Base-by-base conservation (phyloP, 1,284 basidiomycete species). In the Apiotrichum akiyoshidainum region DNA sequence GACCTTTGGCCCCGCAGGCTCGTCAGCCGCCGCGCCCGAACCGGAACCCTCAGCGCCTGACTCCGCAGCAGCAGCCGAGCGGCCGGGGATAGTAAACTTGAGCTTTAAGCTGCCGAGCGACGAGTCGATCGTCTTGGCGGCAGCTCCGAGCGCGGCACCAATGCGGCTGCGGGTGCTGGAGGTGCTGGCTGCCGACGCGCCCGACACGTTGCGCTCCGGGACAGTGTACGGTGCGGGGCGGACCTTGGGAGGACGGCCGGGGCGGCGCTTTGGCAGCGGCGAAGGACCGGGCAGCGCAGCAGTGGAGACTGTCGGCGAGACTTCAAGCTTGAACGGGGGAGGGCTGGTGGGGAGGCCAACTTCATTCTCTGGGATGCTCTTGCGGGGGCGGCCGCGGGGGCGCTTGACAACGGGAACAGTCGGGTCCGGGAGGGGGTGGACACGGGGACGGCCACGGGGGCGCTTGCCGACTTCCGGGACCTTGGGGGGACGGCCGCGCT, bases 361-460 rank as follows among this genome's bases (percentile, higher is more conserved):
- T 7, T 31, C 26, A 7, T 31, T 7, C 19, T 21, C 42, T 21
- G 42, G 19, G 11, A 8, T n/a, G 9, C 17, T 11, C 45, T 56
- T 58, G 39, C 53, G 58, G 0, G 61, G 61, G 7, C 61, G 53
- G 4, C 61, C 61, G 12, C 48, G 53, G 10, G 48, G 48, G 2
- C 58, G 58, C 45, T 48, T 55, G 6, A 42, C 9, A 11, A 41
- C 33, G 5, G 59, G 50, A 22, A 11, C 26, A 22, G 33, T 31
- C 2, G 60, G 54, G 44, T 56, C 54, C 16, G 57, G 60, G 5
- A 62, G 48, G 9, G 60, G 60, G 41, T 62, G 57, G 33, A 54
- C 58, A 34, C 60, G 57, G 22, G 60, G 60, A 17, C 60, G 60
- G 14, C 60, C 60, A 16, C 52, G 57, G 2, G 57, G 57, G 4